Conservation (phyloP, 352 stramenopile genomes). For the Pilasporangium apinafurcum region DNA sequence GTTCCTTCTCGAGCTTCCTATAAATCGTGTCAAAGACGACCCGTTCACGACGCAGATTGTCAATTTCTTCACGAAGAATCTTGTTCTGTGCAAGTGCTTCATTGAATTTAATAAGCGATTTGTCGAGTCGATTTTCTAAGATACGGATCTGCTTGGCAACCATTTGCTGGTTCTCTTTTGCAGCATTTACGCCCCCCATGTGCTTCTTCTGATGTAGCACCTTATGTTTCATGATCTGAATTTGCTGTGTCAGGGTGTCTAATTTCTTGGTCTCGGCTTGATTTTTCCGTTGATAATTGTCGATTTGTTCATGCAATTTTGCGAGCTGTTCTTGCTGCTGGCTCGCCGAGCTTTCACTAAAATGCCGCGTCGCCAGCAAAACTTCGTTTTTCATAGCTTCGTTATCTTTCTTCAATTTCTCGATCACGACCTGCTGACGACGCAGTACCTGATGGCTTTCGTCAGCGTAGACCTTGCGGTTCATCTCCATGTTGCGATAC, state of each 20-base stretch:
- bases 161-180: slow-evolving; percentile 93
- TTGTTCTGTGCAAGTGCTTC: slow-evolving; percentile 93
- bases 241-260: slow-evolving; percentile 85
- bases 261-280: slow-evolving; percentile 77
- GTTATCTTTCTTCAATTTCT: slow-evolving; percentile 85
- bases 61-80: slow-evolving; percentile 88
- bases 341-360: slow-evolving; percentile 76
- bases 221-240: slow-evolving; percentile 82
- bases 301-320: slow-evolving; percentile 84
- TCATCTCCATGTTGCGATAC: slow-evolving; percentile 97
- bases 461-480: slow-evolving; percentile 92
- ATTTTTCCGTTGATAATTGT: slow-evolving; percentile 85
- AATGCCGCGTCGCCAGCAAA: slow-evolving; percentile 82
- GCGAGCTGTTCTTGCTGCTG: slow-evolving; percentile 81
- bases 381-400: slow-evolving; percentile 88
- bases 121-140: slow-evolving; percentile 96
- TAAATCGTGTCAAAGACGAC: slow-evolving; percentile 96
- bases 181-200: slow-evolving; percentile 95
- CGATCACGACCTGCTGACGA: slow-evolving; percentile 90
- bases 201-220: slow-evolving; percentile 89
- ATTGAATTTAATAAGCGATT: slow-evolving; percentile 97
- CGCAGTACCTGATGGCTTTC: slow-evolving; percentile 92
- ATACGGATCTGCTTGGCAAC: slow-evolving; percentile 96
- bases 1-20: slow-evolving; percentile 85
- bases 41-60: slow-evolving; percentile 90